Conservation (phyloP, 192 early-diverging fungal species). For the Gaertneriomyces semiglobifer region DNA sequence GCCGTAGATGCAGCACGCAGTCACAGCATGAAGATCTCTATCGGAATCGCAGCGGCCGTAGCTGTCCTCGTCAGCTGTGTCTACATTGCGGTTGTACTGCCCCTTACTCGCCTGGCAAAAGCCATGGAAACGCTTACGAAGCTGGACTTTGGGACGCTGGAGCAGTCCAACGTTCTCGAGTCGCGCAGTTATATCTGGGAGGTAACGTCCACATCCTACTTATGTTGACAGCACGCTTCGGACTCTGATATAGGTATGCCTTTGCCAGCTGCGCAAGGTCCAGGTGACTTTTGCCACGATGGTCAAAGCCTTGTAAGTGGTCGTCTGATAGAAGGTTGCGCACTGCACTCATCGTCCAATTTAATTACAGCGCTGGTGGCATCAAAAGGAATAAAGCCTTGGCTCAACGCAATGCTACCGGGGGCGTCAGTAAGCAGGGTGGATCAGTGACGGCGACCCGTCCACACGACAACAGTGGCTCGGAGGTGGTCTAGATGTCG, state of each 20-base stretch:
- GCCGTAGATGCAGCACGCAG: conserved; percentile 14
- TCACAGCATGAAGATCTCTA: conserved; percentile 4
- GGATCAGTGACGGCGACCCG: too few relatives aligned
- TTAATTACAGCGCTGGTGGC: conserved; percentile 1
- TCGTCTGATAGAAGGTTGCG: too few relatives aligned
- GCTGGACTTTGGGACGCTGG: conserved; percentile 12
- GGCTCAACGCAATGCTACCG: neutral
- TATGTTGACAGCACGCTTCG: neutral
- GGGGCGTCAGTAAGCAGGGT: too few relatives aligned
- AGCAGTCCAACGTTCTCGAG: conserved; percentile 1
- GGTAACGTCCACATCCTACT: neutral
- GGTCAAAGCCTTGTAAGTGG: conserved; percentile 20
- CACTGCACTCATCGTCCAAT: neutral
- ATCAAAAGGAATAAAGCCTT: conserved; percentile 12
- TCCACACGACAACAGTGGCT: too few relatives aligned
- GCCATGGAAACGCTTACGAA: conserved; percentile 15
- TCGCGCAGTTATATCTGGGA: conserved; percentile 10
- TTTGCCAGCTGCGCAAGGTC: conserved; percentile 13
- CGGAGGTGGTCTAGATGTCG: too few relatives aligned
- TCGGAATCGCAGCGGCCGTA: conserved; percentile 19
- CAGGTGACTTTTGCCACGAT: conserved; percentile 15
- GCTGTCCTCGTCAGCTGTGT: conserved; percentile 3
- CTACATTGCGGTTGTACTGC: conserved; percentile 13
- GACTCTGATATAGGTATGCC: neutral
- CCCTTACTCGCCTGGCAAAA: conserved; percentile 5